These are phyloP conservation scores for Ormosia emarginata DNA, from an alignment of 306 rosid genomes.

Conservation along the genomic window DNA sequence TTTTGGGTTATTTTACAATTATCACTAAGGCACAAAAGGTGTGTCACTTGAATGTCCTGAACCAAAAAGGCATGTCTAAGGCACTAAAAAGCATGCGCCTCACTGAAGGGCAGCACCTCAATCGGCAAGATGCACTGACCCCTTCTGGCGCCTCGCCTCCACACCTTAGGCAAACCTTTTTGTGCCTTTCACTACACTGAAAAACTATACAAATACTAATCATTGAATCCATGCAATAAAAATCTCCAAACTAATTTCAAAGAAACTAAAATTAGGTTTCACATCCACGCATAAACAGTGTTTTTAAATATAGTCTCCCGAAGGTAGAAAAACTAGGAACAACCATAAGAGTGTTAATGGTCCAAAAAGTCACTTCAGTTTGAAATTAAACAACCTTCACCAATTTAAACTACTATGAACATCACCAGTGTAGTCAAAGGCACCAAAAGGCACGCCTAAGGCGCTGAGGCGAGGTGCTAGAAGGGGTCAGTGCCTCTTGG, in stretches of 20 bases:
- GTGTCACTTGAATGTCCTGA: not conserved
- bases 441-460: too few species aligned
- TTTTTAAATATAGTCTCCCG: not conserved
- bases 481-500: too few species aligned
- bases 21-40: not conserved
- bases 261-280: not conserved
- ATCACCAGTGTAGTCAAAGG: not conserved
- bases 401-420: not conserved
- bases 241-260: not conserved
- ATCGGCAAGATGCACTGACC: not conserved
- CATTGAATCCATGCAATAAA: not conserved
- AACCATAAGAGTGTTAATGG: not conserved
- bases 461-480: too few species aligned
- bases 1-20: not conserved
- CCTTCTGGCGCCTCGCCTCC: not conserved
- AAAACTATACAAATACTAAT: not conserved
- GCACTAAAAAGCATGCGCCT: not conserved
- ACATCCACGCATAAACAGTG: not conserved
- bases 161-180: not conserved
- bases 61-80: not conserved
- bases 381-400: not conserved
- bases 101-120: not conserved
- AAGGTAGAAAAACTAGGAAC: not conserved
- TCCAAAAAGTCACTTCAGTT: not conserved
- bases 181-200: not conserved